These are phyloP conservation scores for Hericium coralloides DNA, from an alignment of 768 basidiomycete genomes.

Conservation along the genomic window DNA sequence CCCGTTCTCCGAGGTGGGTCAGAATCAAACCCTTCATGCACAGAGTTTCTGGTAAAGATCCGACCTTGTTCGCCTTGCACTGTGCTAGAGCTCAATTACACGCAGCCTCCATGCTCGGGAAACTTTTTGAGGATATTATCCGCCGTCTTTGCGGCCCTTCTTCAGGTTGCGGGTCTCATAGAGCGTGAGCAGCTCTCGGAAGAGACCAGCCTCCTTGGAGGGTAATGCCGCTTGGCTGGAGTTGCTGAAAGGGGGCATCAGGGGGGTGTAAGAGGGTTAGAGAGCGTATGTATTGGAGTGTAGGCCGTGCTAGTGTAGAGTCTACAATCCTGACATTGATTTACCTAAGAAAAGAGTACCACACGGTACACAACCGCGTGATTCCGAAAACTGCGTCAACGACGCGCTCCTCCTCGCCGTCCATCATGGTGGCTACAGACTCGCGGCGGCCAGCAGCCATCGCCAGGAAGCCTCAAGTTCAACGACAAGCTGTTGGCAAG, in stretches of 20 bases:
- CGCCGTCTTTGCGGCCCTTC: conserved; percentile 81
- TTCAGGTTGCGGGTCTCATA: conserved; percentile 89
- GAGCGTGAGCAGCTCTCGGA: conserved; percentile 76
- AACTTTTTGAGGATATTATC: conserved; percentile 93
- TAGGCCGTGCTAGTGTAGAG: neutral
- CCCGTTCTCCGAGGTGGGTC: conserved; percentile 70
- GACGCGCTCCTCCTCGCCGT: neutral
- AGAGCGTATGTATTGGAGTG: neutral
- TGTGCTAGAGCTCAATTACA: conserved; percentile 20
- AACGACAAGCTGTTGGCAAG: conserved; percentile 76
- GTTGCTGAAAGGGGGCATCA: conserved; percentile 13
- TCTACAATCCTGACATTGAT: neutral
- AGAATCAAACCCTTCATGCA: conserved; percentile 93
- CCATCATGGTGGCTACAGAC: conserved; percentile 69
- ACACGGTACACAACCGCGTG: conserved; percentile 13
- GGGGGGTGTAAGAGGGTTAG: conserved; percentile 11
- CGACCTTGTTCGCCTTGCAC: neutral
- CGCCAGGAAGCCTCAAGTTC: conserved; percentile 62
- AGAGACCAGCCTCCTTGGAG: conserved; percentile 75
- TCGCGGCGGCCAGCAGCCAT: conserved; percentile 42
- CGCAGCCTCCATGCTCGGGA: conserved; percentile 94
- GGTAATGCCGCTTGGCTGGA: conserved; percentile 51
- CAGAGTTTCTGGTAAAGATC: conserved; percentile 61
- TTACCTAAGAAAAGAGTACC: neutral
- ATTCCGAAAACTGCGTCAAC: neutral